Evolutionary conservation across 441 rosid genomes (phyloP).

Genomic region (Populus hybrid): DNA sequence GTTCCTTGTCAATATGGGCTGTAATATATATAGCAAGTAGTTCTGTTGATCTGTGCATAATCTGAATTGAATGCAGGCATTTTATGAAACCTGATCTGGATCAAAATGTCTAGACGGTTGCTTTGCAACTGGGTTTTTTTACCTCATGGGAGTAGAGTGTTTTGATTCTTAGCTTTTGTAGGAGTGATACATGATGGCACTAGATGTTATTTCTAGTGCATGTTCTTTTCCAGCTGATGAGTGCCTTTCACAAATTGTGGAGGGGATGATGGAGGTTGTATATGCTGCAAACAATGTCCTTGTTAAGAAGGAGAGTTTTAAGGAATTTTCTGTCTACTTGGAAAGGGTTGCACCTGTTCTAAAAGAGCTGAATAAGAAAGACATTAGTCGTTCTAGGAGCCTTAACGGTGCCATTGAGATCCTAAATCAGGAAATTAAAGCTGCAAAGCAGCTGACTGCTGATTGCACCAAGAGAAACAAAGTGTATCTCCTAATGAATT

Average conservation of each 20-base stretch:
- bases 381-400: slow-evolving; percentile 31
- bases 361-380: slow-evolving; percentile 44
- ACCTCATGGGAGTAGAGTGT: slow-evolving; percentile 18
- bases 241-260: slow-evolving; percentile 39
- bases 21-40: background rate
- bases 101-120: slow-evolving; percentile 9
- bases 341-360: slow-evolving; percentile 50
- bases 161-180: slow-evolving; percentile 25
- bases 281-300: slow-evolving; percentile 39
- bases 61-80: too few relatives aligned
- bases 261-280: slow-evolving; percentile 42
- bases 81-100: slow-evolving; percentile 9
- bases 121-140: slow-evolving; percentile 2
- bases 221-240: slow-evolving; percentile 42
- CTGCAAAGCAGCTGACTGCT: slow-evolving; percentile 42
- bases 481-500: slow-evolving; percentile 58
- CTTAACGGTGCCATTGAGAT: slow-evolving; percentile 42
- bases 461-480: slow-evolving; percentile 51
- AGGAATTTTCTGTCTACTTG: slow-evolving; percentile 43
- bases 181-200: slow-evolving; percentile 33
- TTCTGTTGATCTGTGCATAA: background rate
- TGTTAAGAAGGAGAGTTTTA: slow-evolving; percentile 50
- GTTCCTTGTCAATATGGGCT: background rate
- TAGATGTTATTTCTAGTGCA: slow-evolving; percentile 34
- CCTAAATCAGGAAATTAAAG: slow-evolving; percentile 46